Percentiles rank a stretch among this genome's conserved stretches.
phyloP scores from a whole-genome alignment of 495 filamentous ascomycete genomes.

The Penicillium maclennaniae region DNA sequence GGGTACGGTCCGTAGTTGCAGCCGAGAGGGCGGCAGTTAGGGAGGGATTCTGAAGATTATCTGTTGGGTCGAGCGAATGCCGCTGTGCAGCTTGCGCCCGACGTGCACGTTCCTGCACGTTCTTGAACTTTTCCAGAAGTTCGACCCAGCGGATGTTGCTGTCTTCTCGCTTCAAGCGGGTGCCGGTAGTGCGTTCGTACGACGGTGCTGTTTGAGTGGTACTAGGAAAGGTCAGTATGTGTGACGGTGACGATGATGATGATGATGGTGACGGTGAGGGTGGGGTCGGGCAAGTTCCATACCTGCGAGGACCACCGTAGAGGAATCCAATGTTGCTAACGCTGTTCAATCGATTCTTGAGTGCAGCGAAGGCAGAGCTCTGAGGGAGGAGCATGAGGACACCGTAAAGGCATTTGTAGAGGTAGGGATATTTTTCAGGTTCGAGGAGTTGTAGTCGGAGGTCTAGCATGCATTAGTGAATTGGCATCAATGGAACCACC shows the following conservation, averaged over 20 bases:
- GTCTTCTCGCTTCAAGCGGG: conserved; percentile 63
- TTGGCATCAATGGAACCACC: not conserved
- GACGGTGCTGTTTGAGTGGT: conserved; percentile 14
- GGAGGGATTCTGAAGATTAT: conserved; percentile 21
- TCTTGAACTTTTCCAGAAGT: conserved; percentile 92
- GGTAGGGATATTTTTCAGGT: conserved; percentile 89
- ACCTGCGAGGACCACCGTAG: conserved; percentile 79
- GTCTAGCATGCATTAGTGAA: conserved; percentile 49
- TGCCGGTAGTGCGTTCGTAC: conserved; percentile 62
- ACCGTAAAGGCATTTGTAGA: conserved; percentile 98
- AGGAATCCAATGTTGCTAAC: conserved; percentile 96
- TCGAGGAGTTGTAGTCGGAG: conserved; percentile 97
- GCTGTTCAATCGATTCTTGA: conserved; percentile 95
- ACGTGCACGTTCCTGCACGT: conserved; percentile 77
- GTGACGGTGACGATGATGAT: not conserved
- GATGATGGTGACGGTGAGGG: not conserved
- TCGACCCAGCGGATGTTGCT: conserved; percentile 90
- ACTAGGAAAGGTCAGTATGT: conserved; percentile 13
- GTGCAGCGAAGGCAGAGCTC: conserved; percentile 90
- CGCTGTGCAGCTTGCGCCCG: conserved; percentile 42
- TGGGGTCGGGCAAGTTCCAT: conserved; percentile 39
- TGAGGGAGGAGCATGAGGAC: conserved; percentile 97
- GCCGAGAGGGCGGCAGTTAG: conserved; percentile 33
- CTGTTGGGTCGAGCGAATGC: conserved; percentile 25
- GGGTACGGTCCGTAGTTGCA: conserved; percentile 34